Conservation (phyloP, 2,329 filamentous ascomycete genomes). For the Graphilbum fragrans region DNA sequence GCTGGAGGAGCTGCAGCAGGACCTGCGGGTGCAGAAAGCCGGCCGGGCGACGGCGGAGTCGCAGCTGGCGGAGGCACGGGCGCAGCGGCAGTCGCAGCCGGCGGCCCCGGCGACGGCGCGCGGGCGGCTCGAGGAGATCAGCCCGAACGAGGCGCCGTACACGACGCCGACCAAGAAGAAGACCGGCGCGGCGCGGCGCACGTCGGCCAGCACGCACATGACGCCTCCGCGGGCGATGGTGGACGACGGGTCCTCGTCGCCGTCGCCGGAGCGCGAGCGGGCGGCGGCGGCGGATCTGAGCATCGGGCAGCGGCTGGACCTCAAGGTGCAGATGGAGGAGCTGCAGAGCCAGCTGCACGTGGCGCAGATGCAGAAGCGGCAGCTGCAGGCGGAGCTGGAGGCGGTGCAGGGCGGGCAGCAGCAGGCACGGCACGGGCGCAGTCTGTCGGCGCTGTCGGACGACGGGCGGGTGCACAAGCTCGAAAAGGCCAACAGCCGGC, state of each 20-base stretch:
- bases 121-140: constrained; percentile 75
- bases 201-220: constrained; percentile 21
- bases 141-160: constrained; percentile 61
- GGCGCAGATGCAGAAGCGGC: constrained; percentile 87
- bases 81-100: constrained; percentile 58
- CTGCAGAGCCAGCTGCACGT: constrained; percentile 90
- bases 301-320: constrained; percentile 58
- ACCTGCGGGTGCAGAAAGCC: constrained; percentile 71
- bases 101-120: constrained; percentile 30
- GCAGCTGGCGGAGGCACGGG: constrained; percentile 67
- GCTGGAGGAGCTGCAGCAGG: constrained; percentile 79
- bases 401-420: constrained; percentile 41
- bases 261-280: too few relatives aligned
- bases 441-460: too few relatives aligned
- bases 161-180: constrained; percentile 60
- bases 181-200: constrained; percentile 30
- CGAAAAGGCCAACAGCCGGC: constrained; percentile 78
- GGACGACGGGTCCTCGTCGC: too few relatives aligned
- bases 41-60: constrained; percentile 71
- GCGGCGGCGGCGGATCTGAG: constrained; percentile 83
- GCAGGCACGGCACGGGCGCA: neutral
- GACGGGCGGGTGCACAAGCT: constrained; percentile 59
- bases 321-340: constrained; percentile 82
- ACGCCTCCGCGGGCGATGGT: constrained; percentile 63
- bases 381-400: constrained; percentile 79